phyloP scores from a whole-genome alignment of 2,329 filamentous ascomycete species.

The Didymellaceae sp. region DNA sequence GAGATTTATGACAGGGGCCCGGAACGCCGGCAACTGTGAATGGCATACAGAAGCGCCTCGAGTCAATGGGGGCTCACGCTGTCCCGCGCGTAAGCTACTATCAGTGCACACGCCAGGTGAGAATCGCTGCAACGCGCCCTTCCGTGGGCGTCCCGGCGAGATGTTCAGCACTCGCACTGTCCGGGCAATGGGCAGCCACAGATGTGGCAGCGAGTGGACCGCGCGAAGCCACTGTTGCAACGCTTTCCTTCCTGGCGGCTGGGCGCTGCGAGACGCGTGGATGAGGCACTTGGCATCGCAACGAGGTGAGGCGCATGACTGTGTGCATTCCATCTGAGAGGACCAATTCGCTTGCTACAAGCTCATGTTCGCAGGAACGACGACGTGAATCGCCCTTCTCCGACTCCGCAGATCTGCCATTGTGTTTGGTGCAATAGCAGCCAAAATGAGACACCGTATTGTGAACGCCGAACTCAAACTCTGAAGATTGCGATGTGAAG shows the following conservation, averaged over 20 bases:
- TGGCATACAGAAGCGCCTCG: background rate
- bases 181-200: slow-evolving; percentile 1
- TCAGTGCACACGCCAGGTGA: slow-evolving; percentile 1
- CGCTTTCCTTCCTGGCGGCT: slow-evolving; percentile 7
- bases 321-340: background rate
- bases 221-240: slow-evolving; percentile 6
- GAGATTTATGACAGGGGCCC: background rate
- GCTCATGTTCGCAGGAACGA: background rate
- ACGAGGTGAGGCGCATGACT: slow-evolving; percentile 12
- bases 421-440: too few relatives aligned
- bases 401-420: background rate
- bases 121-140: too few relatives aligned
- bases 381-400: background rate
- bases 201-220: slow-evolving; percentile 13
- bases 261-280: slow-evolving; percentile 23
- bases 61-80: background rate
- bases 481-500: slow-evolving; percentile 8
- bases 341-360: too few relatives aligned
- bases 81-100: background rate
- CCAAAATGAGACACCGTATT: too few relatives aligned
- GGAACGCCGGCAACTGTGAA: background rate
- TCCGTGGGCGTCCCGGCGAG: too few relatives aligned
- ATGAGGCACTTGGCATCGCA: slow-evolving; percentile 8
- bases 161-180: too few relatives aligned
- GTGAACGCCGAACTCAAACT: background rate